Evolutionary conservation across 192 early-diverging fungal genomes (phyloP).

Genomic region (Podila verticillata): DNA sequence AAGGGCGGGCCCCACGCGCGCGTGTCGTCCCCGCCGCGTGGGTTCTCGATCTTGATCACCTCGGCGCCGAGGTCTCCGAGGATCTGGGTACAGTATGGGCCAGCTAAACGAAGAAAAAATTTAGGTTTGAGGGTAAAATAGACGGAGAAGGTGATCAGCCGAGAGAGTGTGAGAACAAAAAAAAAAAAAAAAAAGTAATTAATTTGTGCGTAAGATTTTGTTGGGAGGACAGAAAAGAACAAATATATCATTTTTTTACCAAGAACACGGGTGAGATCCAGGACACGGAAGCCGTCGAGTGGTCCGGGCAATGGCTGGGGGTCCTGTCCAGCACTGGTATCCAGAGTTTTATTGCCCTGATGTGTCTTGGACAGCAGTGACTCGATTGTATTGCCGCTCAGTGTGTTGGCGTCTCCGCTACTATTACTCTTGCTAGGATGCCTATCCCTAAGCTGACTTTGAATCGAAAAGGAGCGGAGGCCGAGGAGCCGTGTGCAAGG

Average conservation of each 20-base stretch:
- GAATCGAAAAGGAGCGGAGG: slow-evolving; percentile 5
- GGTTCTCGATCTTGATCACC: slow-evolving; percentile 89
- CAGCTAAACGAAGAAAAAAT: slow-evolving; percentile 54
- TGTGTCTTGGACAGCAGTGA: slow-evolving; percentile 14
- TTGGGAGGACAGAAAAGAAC: background rate
- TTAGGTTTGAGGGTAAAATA: no score
- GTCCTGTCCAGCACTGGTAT: background rate
- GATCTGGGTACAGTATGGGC: slow-evolving; percentile 81
- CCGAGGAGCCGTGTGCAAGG: background rate
- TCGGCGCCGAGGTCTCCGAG: slow-evolving; percentile 83
- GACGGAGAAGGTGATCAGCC: no score
- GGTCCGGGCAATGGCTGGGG: slow-evolving; percentile 41
- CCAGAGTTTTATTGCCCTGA: background rate
- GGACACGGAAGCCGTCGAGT: slow-evolving; percentile 69
- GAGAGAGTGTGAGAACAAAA: no score
- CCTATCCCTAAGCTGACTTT: background rate
- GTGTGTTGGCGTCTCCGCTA: background rate
- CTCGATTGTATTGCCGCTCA: slow-evolving; percentile 3
- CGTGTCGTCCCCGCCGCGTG: slow-evolving; percentile 84
- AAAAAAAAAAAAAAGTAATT: no score
- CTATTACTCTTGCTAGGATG: background rate
- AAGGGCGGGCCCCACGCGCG: slow-evolving; percentile 82
- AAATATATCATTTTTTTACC: slow-evolving; percentile 27
- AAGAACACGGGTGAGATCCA: slow-evolving; percentile 77
- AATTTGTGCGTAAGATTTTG: background rate